These are phyloP conservation scores for Backusella luteola DNA, from an alignment of 192 early-diverging fungal species.

Conservation along the genomic window DNA sequence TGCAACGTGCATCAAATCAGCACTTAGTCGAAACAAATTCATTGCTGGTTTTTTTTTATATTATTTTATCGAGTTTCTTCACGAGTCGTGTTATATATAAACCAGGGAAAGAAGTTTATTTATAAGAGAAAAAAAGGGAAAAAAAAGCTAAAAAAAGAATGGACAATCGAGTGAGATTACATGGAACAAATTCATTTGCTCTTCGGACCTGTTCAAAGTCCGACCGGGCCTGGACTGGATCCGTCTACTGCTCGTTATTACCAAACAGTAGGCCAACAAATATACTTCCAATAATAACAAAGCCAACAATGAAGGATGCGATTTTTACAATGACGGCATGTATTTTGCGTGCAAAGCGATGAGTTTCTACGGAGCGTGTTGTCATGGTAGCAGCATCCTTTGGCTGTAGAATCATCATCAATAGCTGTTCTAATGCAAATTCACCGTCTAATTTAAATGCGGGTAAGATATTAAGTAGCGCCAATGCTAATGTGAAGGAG, in stretches of 20 bases:
- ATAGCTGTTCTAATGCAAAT: slow-evolving; percentile 48
- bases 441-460: slow-evolving; percentile 71
- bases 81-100: no score
- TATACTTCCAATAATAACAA: slow-evolving; percentile 36
- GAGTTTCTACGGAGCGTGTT: slow-evolving; percentile 13
- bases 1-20: slow-evolving; percentile 18
- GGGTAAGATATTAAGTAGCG: slow-evolving; percentile 73
- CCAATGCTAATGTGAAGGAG: slow-evolving; percentile 66
- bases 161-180: no score
- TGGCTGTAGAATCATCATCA: slow-evolving; percentile 16
- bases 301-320: slow-evolving; percentile 21
- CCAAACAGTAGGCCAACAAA: slow-evolving; percentile 13
- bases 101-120: no score
- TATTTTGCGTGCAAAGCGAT: not conserved
- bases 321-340: slow-evolving; percentile 17
- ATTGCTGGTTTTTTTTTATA: not conserved
- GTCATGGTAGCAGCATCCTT: not conserved
- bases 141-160: no score
- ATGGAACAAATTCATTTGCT: no score
- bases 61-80: not conserved
- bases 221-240: no score
- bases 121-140: no score
- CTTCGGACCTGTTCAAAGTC: no score
- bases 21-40: slow-evolving; percentile 20
- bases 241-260: no score